These are phyloP conservation scores for Aspergillus coremiiformis DNA, from an alignment of 495 filamentous ascomycete species.

Conservation along the genomic window DNA sequence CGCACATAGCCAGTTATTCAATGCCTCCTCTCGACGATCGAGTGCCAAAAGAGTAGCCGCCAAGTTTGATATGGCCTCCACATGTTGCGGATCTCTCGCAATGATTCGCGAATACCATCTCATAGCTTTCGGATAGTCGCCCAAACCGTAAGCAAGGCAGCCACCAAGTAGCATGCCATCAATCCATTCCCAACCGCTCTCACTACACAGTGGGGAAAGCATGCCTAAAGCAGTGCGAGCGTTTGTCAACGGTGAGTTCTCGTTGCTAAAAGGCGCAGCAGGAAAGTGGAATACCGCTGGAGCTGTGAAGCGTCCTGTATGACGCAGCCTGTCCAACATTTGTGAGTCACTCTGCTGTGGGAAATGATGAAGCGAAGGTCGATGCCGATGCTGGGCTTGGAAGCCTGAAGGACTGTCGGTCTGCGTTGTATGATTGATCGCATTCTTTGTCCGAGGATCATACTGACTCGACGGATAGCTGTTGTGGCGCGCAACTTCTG, in stretches of 20 bases:
- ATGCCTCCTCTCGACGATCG: constrained; percentile 74
- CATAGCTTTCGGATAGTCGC: constrained; percentile 76
- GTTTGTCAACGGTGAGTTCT: constrained; percentile 29
- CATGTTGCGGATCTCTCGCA: constrained; percentile 73
- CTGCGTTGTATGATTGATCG: constrained; percentile 7
- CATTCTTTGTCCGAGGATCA: constrained; percentile 24
- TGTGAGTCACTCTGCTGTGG: constrained; percentile 22
- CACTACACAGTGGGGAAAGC: constrained; percentile 71
- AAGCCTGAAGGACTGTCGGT: constrained; percentile 12
- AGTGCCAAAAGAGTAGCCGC: constrained; percentile 83
- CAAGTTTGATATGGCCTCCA: constrained; percentile 90
- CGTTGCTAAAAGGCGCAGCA: constrained; percentile 24
- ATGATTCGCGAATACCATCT: constrained; percentile 87
- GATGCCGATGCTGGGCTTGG: constrained; percentile 14
- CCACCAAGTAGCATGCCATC: constrained; percentile 92
- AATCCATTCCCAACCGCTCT: constrained; percentile 88
- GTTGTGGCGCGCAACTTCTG: constrained; percentile 33
- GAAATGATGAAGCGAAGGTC: constrained; percentile 26
- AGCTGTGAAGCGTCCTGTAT: constrained; percentile 25
- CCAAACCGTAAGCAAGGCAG: constrained; percentile 87
- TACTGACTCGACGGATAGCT: constrained; percentile 37
- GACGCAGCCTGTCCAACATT: constrained; percentile 24
- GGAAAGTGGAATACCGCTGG: constrained; percentile 31
- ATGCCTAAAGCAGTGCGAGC: constrained; percentile 71
- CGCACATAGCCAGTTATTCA: constrained; percentile 76